These are phyloP conservation scores for Pseudopithomyces chartarum DNA, from an alignment of 2,329 filamentous ascomycete species.

Conservation along the genomic window DNA sequence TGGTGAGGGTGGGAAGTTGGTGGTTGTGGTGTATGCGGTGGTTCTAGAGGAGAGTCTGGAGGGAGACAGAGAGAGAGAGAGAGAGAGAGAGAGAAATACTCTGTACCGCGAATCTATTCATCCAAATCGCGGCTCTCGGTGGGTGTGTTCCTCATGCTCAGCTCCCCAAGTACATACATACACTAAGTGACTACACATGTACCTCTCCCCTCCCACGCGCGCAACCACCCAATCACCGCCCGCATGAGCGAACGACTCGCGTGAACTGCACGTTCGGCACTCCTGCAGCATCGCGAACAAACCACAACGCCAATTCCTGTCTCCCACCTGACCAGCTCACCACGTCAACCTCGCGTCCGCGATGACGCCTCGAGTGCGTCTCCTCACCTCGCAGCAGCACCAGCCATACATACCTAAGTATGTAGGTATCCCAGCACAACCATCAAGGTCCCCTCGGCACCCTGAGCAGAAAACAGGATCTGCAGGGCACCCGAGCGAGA, in stretches of 20 bases:
- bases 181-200: not conserved
- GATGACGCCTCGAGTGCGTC: not conserved
- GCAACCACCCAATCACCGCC: not conserved
- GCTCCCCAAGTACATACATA: not conserved
- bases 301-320: not conserved
- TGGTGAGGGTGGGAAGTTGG: not conserved
- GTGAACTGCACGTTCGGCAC: constrained; percentile 7
- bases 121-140: no score
- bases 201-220: not conserved
- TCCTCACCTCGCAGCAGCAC: not conserved
- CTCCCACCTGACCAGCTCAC: not conserved
- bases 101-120: no score
- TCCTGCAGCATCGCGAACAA: constrained; percentile 5
- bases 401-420: no score
- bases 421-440: no score
- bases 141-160: no score
- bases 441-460: not conserved
- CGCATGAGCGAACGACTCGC: not conserved
- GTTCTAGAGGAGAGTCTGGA: no score
- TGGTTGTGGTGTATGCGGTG: no score
- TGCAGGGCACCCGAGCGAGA: not conserved
- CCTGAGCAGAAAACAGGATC: not conserved
- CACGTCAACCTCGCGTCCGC: not conserved
- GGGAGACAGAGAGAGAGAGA: no score
- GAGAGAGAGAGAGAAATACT: no score